Conservation (phyloP, 345 rosid species). For the Dipteronia sinensis region DNA sequence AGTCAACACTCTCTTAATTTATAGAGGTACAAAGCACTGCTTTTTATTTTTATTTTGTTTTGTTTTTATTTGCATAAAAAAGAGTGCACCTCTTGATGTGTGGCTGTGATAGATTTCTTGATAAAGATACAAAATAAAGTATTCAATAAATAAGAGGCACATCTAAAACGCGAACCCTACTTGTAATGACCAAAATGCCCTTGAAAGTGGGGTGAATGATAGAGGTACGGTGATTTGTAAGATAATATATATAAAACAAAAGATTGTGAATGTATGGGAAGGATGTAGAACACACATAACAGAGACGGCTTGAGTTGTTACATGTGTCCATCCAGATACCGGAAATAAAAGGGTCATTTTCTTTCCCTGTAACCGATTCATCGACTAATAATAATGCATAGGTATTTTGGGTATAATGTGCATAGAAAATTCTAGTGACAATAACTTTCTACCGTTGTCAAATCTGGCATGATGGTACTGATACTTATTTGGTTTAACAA, state of each 20-base stretch:
- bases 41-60: background rate
- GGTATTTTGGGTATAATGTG: too few relatives aligned
- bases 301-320: background rate
- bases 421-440: too few relatives aligned
- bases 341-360: background rate
- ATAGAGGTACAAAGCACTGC: background rate
- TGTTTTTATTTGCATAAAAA: background rate
- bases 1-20: background rate
- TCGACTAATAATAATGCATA: background rate
- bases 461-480: too few relatives aligned
- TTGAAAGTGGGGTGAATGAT: background rate
- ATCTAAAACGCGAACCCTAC: background rate
- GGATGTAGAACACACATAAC: background rate
- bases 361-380: background rate
- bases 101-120: background rate
- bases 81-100: background rate
- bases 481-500: too few relatives aligned
- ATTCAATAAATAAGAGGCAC: too few relatives aligned
- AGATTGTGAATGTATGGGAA: background rate
- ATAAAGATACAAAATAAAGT: background rate
- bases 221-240: background rate
- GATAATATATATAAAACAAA: background rate
- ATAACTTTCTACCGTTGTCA: too few relatives aligned
- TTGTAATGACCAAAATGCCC: background rate
- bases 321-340: background rate